phyloP scores from a whole-genome alignment of 2,329 filamentous ascomycete species.

The Alternaria hordeiaustralica region DNA sequence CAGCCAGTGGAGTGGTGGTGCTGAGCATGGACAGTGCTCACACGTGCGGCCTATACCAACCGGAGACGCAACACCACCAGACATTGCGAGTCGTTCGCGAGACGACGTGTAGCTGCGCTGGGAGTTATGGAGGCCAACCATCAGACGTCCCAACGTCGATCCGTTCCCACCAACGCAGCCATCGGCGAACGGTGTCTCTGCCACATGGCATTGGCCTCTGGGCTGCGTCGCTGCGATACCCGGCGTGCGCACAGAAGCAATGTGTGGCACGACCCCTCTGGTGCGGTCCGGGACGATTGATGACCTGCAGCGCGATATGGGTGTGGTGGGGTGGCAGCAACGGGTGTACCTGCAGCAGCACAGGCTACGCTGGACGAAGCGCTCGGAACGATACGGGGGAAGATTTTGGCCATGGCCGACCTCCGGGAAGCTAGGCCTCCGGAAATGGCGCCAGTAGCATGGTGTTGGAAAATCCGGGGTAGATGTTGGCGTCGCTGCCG shows the following conservation, averaged over 20 bases:
- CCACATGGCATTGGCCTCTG: not conserved
- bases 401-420: slow-evolving; percentile 17
- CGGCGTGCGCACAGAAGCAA: slow-evolving; percentile 3
- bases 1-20: slow-evolving; percentile 1
- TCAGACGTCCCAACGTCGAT: not conserved
- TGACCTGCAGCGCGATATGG: slow-evolving; percentile 23
- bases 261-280: slow-evolving; percentile 13
- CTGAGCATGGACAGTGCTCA: slow-evolving; percentile 14
- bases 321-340: slow-evolving; percentile 26
- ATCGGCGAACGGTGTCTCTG: not conserved
- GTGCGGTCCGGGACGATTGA: slow-evolving; percentile 10
- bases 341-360: slow-evolving; percentile 44
- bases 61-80: not conserved
- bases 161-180: not conserved
- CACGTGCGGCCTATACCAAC: slow-evolving; percentile 3
- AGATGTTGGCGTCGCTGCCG: slow-evolving; percentile 18
- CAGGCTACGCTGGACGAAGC: slow-evolving; percentile 24
- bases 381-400: slow-evolving; percentile 27
- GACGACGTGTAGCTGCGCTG: not conserved
- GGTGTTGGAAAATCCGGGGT: slow-evolving; percentile 41
- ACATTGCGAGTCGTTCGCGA: not conserved
- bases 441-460: slow-evolving; percentile 28
- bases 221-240: not conserved
- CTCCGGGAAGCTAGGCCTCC: slow-evolving; percentile 31
- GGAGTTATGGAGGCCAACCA: not conserved